These are phyloP conservation scores for Trichomonas gallinae DNA, from an alignment of 208 protist genomes.

Conservation along the genomic window DNA sequence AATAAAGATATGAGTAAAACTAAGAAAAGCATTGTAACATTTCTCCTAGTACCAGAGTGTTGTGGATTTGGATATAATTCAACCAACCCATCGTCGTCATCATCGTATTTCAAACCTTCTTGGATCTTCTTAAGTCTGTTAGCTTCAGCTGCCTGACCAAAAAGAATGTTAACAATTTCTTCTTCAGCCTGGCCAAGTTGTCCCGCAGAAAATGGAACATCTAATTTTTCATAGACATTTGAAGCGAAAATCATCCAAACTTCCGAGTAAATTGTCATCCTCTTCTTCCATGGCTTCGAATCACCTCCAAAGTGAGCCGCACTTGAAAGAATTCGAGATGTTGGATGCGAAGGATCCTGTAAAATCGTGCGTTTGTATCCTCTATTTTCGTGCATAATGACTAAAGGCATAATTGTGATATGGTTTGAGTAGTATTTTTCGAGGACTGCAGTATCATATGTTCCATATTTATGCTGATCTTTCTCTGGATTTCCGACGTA, in stretches of 20 bases:
- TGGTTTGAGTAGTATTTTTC: not conserved
- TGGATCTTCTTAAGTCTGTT: not conserved
- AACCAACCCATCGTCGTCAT: not conserved
- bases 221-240: not conserved
- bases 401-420: not conserved
- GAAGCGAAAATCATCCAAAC: not conserved
- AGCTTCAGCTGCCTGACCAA: not conserved
- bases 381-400: not conserved
- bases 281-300: not conserved
- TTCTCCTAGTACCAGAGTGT: not conserved
- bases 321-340: not conserved
- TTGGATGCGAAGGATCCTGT: not conserved
- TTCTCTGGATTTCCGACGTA: not conserved
- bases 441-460: not conserved
- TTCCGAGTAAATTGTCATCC: not conserved
- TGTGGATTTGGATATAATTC: not conserved
- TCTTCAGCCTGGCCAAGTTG: not conserved
- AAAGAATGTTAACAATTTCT: not conserved
- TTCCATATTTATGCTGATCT: not conserved
- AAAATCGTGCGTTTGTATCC: not conserved
- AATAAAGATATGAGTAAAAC: not conserved
- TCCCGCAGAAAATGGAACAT: not conserved
- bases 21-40: not conserved
- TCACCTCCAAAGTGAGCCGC: not conserved
- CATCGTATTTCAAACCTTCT: not conserved